Conservation (phyloP, 805 yeast genomes). For the Dipodascus albidus region DNA sequence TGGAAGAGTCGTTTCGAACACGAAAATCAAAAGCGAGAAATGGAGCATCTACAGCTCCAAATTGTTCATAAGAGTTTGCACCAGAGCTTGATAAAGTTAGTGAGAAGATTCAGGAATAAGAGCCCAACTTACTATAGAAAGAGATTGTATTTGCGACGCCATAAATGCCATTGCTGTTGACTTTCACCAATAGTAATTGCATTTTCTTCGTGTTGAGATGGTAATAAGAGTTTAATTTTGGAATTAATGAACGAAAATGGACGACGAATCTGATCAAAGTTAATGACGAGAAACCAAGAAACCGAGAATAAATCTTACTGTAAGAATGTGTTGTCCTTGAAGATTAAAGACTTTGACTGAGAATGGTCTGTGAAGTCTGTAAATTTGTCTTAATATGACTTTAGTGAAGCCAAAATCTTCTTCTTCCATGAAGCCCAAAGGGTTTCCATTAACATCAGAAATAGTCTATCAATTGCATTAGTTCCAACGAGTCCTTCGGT, state of each 20-base stretch:
- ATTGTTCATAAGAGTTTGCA: constrained; percentile 51
- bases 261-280: constrained; percentile 38
- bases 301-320: constrained; percentile 11
- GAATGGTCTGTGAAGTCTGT: constrained; percentile 73
- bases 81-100: constrained; percentile 8
- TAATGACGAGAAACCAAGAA: not conserved
- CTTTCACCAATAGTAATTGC: constrained; percentile 65
- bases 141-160: constrained; percentile 83
- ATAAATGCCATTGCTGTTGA: constrained; percentile 87
- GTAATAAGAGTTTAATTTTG: constrained; percentile 62
- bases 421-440: constrained; percentile 73
- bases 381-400: constrained; percentile 70
- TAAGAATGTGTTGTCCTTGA: constrained; percentile 25
- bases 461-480: no score
- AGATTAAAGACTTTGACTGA: constrained; percentile 26
- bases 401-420: constrained; percentile 61
- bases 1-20: constrained; percentile 44
- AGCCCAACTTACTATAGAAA: constrained; percentile 31
- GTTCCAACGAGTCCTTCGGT: no score
- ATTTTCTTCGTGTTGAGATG: constrained; percentile 31
- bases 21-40: constrained; percentile 82
- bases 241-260: constrained; percentile 87
- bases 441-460: constrained; percentile 61
- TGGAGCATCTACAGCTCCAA: constrained; percentile 80
- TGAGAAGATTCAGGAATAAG: constrained; percentile 9